phyloP scores from a whole-genome alignment of 148 eudicot genomes.

The Selenicereus undatus region DNA sequence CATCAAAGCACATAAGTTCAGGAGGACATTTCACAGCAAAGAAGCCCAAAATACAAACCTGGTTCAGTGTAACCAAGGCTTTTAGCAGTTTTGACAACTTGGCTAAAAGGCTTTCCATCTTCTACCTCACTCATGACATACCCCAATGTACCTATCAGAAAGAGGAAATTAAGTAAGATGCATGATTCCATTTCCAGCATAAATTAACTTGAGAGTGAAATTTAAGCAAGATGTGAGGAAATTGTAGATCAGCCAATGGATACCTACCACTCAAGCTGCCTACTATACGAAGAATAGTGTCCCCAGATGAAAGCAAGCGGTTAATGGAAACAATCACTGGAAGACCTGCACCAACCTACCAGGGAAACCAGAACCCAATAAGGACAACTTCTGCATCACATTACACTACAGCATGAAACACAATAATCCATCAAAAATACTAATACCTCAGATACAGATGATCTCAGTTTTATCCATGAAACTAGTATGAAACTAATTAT shows the following conservation, averaged over 20 bases:
- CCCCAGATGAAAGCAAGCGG: constrained; percentile 87
- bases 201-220: not conserved
- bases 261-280: constrained; percentile 90
- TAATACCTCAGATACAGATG: not conserved
- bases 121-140: constrained; percentile 96
- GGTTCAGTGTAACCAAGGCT: constrained; percentile 95
- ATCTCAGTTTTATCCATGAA: not conserved
- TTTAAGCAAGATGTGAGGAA: constrained; percentile 1
- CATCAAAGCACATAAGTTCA: not conserved
- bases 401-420: not conserved
- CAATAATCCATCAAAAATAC: not conserved
- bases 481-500: not conserved
- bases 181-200: not conserved
- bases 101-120: constrained; percentile 83
- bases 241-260: not conserved
- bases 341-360: constrained; percentile 98
- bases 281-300: constrained; percentile 56
- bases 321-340: constrained; percentile 79
- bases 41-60: constrained; percentile 38
- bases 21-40: not conserved
- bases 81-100: constrained; percentile 89
- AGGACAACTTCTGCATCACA: not conserved
- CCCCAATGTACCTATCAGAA: constrained; percentile 75
- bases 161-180: not conserved
- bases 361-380: constrained; percentile 10